These are phyloP conservation scores for Fusarium miscanthi DNA, from an alignment of 2,329 filamentous ascomycete genomes.

Conservation along the genomic window DNA sequence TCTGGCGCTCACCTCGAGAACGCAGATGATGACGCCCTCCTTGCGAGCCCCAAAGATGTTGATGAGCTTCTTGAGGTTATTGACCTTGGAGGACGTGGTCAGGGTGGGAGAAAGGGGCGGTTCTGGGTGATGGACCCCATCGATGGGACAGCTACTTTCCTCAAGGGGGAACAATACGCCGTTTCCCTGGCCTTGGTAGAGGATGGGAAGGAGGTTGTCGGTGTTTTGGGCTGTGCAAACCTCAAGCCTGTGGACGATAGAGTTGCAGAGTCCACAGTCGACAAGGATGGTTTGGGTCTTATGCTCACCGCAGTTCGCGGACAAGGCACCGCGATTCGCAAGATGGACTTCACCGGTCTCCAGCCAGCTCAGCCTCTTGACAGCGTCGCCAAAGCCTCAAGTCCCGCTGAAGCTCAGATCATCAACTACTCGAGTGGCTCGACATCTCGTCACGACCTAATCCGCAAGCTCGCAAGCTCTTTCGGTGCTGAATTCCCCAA, in stretches of 20 bases:
- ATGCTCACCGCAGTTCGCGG: conserved; percentile 51
- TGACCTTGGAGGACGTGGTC: conserved; percentile 63
- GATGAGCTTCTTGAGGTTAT: conserved; percentile 71
- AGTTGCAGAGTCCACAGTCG: conserved; percentile 49
- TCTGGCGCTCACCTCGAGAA: conserved; percentile 27
- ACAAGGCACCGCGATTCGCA: conserved; percentile 47
- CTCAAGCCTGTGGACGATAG: conserved; percentile 55
- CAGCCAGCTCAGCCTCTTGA: conserved; percentile 35
- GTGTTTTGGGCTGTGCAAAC: conserved; percentile 72
- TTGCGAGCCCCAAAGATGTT: conserved; percentile 56
- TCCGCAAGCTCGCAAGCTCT: conserved; percentile 44
- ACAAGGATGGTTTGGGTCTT: conserved; percentile 49
- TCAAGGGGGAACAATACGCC: conserved; percentile 70
- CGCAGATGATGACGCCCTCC: conserved; percentile 21
- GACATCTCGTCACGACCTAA: conserved; percentile 49
- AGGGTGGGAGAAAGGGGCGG: conserved; percentile 51
- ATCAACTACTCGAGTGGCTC: conserved; percentile 50
- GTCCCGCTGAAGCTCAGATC: conserved; percentile 45
- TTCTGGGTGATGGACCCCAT: conserved; percentile 74
- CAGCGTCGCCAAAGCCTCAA: conserved; percentile 32
- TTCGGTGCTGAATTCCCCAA: conserved; percentile 50
- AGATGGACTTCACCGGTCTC: conserved; percentile 38
- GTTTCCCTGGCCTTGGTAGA: conserved; percentile 69
- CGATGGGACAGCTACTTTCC: conserved; percentile 72
- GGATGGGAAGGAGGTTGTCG: conserved; percentile 66